Evolutionary conservation across 352 stramenopile genomes (phyloP).

Genomic region (Blastocystis sp.): DNA sequence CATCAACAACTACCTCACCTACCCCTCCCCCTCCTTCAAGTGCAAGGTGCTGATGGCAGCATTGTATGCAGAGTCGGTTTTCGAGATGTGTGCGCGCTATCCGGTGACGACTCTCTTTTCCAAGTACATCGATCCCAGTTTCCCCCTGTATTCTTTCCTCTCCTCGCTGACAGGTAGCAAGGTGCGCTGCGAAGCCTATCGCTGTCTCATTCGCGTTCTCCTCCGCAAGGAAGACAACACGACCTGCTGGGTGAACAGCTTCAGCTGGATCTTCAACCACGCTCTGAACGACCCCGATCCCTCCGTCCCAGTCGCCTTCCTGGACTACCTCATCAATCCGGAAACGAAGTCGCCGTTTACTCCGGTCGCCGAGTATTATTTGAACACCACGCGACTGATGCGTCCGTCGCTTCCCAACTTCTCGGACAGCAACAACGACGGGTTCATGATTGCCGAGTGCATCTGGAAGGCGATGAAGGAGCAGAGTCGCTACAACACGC

Average conservation of each 20-base stretch:
- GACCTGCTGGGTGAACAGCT: neutral
- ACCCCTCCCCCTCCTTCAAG: slow-evolving; percentile 3
- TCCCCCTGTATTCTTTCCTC: neutral
- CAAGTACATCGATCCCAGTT: slow-evolving; percentile 2
- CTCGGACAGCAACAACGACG: neutral
- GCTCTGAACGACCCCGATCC: neutral
- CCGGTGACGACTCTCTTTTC: neutral
- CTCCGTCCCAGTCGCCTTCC: slow-evolving; percentile 13
- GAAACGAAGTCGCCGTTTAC: neutral
- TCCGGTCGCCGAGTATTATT: neutral
- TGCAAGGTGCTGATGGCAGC: neutral
- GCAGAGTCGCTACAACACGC: neutral
- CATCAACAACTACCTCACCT: neutral
- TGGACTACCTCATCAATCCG: slow-evolving; percentile 10
- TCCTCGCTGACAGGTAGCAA: neutral
- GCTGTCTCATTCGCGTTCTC: neutral
- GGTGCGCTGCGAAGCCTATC: slow-evolving; percentile 1
- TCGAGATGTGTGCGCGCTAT: neutral
- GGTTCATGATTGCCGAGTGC: neutral
- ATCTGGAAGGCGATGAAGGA: neutral
- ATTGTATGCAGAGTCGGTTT: neutral
- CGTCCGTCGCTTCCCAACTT: neutral
- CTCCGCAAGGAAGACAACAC: neutral
- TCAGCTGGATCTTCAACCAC: neutral
- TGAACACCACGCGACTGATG: neutral